Percentiles rank a stretch among this genome's conserved stretches.
phyloP scores from a whole-genome alignment of 805 yeast species.

The Hagleromyces aurorensis region DNA sequence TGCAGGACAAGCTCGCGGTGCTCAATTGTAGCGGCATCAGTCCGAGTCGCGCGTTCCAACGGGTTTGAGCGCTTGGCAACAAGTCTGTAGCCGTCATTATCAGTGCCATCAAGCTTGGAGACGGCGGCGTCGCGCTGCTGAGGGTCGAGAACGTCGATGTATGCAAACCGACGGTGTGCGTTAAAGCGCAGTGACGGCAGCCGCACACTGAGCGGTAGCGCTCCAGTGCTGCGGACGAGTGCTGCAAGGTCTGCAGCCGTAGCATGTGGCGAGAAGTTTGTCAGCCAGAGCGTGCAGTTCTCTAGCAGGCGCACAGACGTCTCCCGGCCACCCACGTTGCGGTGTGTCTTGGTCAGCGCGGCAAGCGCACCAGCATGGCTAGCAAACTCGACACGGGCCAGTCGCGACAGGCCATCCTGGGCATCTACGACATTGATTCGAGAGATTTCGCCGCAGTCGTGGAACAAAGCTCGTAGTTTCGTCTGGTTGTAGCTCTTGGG shows the following conservation, averaged over 20 bases:
- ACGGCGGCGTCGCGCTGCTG: slow-evolving; percentile 42
- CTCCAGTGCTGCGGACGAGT: slow-evolving; percentile 36
- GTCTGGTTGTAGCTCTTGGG: slow-evolving; percentile 35
- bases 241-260: slow-evolving; percentile 33
- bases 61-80: slow-evolving; percentile 62
- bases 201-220: slow-evolving; percentile 41
- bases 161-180: slow-evolving; percentile 61
- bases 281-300: slow-evolving; percentile 57
- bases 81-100: slow-evolving; percentile 35
- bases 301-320: slow-evolving; percentile 40
- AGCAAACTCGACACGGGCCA: slow-evolving; percentile 55
- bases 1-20: slow-evolving; percentile 51
- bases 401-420: slow-evolving; percentile 12
- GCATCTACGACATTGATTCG: slow-evolving; percentile 29
- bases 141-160: slow-evolving; percentile 45
- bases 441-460: slow-evolving; percentile 52
- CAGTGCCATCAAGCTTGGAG: slow-evolving; percentile 33
- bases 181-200: slow-evolving; percentile 55
- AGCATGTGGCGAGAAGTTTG: slow-evolving; percentile 60
- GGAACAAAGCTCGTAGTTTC: slow-evolving; percentile 38
- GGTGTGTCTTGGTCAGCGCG: slow-evolving; percentile 54
- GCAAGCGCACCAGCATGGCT: slow-evolving; percentile 41
- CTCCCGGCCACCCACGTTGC: slow-evolving; percentile 36
- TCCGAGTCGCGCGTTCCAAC: slow-evolving; percentile 32
- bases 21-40: slow-evolving; percentile 40